Base-by-base conservation (phyloP, 148 eudicot genomes). In the Fagopyrum homotropicum region DNA sequence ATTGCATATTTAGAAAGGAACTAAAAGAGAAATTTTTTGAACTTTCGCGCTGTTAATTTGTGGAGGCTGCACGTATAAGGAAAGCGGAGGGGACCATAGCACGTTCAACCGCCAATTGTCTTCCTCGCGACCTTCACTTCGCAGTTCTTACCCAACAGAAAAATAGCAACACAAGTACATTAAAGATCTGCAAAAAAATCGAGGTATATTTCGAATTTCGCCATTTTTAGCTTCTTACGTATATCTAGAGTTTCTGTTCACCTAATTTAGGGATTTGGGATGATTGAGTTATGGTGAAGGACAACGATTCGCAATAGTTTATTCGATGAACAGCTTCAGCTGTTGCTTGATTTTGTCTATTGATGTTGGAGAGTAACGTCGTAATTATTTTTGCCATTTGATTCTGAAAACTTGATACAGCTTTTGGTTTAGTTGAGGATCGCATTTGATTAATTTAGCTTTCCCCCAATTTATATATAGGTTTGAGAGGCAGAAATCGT, bases 21-120 rank as follows among this genome's bases (percentile, higher is more conserved):
- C 40, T 35, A 35, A 44, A 72, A 40, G 4, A 16, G 54, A 35
- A 8, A 70, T 12, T 4, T 7, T 1, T 44, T 19, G 11, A 44
- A 15, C 22, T 60, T 9, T 7, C 22, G 51, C 73, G 22, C 51
- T 70, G 50, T 70, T 19, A 8, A 9, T 5, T n/a, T 49, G 54
- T 46, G 51, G 43, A 17, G 74, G 52, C 10, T 49, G 40, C 54
- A 49, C 74, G 51, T 72, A 72, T 17, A 72, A 16, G 73, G 26
- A 35, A 70, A 70, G 50, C 40, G 22, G 26, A 9, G 75, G 44
- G 69, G 63, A 17, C 68, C 79, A 76, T 35, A 35, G 2, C 40
- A 35, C 40, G 55, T 76, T 78, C 77, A 72, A 43, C 69, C 82
- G 87, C 82, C 89, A 86, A 85, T 80, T 86, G 89, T 80, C 85